Conservation (phyloP, 768 basidiomycete species). For the Russula sp. region DNA sequence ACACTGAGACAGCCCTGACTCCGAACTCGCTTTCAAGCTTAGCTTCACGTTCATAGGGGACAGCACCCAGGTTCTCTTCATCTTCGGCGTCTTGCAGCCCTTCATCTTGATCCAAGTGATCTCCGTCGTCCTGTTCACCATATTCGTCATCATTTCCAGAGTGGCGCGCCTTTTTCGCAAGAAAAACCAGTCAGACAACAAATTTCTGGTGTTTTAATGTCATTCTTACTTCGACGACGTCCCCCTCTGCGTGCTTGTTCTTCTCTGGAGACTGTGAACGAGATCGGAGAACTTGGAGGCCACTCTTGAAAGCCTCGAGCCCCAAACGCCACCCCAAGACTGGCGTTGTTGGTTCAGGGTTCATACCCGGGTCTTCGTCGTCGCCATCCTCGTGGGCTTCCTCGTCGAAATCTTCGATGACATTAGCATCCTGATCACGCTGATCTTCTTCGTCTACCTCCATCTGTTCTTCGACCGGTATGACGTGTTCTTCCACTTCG, state of each 20-base stretch:
- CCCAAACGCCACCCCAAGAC: slow-evolving; percentile 38
- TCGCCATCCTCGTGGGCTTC: slow-evolving; percentile 34
- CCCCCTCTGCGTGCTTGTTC: slow-evolving; percentile 23
- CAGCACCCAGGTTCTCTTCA: slow-evolving; percentile 29
- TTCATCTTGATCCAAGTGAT: slow-evolving; percentile 30
- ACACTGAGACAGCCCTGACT: not conserved
- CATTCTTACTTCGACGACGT: slow-evolving; percentile 13
- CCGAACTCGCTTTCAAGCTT: slow-evolving; percentile 9
- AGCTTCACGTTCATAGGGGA: slow-evolving; percentile 22
- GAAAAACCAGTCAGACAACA: slow-evolving; percentile 6
- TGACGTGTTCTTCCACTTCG: slow-evolving; percentile 27
- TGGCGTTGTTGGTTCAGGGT: slow-evolving; percentile 36
- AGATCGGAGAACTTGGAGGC: slow-evolving; percentile 37
- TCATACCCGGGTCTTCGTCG: slow-evolving; percentile 30
- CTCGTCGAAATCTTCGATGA: slow-evolving; percentile 23
- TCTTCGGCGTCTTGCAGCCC: slow-evolving; percentile 20
- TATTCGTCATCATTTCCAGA: slow-evolving; percentile 25
- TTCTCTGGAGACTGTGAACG: slow-evolving; percentile 33
- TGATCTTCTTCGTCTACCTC: slow-evolving; percentile 26
- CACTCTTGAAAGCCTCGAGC: slow-evolving; percentile 37
- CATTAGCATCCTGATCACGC: slow-evolving; percentile 22
- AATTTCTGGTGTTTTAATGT: not conserved
- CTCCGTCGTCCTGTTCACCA: slow-evolving; percentile 33
- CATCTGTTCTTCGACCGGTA: slow-evolving; percentile 27
- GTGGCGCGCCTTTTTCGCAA: not conserved